phyloP scores from a whole-genome alignment of 2,329 filamentous ascomycete species.

The Cyphellophora attinorum region DNA sequence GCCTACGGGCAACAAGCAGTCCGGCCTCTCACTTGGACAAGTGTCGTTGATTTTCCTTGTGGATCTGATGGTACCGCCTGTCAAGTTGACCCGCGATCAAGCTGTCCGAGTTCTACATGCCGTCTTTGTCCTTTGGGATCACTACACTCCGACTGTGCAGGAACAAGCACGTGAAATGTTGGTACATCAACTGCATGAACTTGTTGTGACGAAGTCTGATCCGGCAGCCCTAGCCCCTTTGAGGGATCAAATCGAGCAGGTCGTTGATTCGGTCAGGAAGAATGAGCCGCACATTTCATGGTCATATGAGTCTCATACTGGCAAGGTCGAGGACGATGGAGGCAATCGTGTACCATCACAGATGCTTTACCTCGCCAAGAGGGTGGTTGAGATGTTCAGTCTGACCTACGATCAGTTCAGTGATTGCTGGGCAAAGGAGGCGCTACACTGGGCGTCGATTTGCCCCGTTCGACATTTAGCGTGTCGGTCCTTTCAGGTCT shows the following conservation, averaged over 20 bases:
- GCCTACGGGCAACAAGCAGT: conserved; percentile 80
- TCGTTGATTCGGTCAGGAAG: conserved; percentile 77
- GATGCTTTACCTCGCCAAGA: conserved; percentile 74
- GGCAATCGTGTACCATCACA: conserved; percentile 73
- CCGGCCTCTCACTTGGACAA: conserved; percentile 85
- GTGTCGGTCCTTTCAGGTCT: conserved; percentile 95
- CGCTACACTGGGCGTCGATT: conserved; percentile 90
- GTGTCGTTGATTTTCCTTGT: conserved; percentile 87
- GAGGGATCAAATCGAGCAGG: conserved; percentile 70
- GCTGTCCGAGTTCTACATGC: conserved; percentile 83
- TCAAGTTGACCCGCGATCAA: conserved; percentile 67
- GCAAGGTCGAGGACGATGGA: conserved; percentile 60
- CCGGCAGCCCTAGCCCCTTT: conserved; percentile 58
- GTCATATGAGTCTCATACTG: conserved; percentile 88
- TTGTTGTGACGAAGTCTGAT: conserved; percentile 72
- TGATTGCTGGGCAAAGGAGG: conserved; percentile 82
- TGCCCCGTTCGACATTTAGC: conserved; percentile 91
- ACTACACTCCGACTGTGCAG: conserved; percentile 88
- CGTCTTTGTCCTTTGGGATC: conserved; percentile 90
- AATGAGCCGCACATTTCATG: conserved; percentile 81
- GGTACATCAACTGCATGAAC: conserved; percentile 90
- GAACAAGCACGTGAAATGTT: conserved; percentile 97
- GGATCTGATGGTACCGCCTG: conserved; percentile 88
- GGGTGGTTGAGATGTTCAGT: conserved; percentile 78
- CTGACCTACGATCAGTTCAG: conserved; percentile 76